Evolutionary conservation across 2,329 filamentous ascomycete genomes (phyloP), one percentile per base, ranked within the genome.

Genomic region (Pseudogymnoascus verrucosus): DNA sequence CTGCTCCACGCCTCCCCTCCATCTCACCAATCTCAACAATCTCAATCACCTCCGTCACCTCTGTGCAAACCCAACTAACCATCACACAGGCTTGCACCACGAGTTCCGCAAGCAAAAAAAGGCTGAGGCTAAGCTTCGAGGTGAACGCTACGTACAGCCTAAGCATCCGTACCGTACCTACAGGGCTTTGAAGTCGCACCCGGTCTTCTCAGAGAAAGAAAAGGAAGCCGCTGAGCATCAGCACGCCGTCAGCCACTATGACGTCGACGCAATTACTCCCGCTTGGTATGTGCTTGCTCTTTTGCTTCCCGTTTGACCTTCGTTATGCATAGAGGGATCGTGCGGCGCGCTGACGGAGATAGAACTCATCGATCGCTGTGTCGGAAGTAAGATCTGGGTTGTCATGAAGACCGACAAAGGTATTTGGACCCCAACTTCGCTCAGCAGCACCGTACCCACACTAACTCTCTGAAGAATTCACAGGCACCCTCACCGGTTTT

Each of bases 351-450:
- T 54, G n/a, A 31, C 47, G 2, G 4, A 31, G 34, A 54, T 73
- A 96, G 95, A 99, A 78, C 86, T 99, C 74, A 98, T 99, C 77
- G 95, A 99, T 81, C 97, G 97, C 78, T 99, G 95, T 75, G 93
- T 99, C 69, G 95, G 95, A 66, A 98, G 93, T 63, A 89, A 89
- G 72, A 98, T 99, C 76, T 97, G 93, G 93, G 93, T 99, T 67
- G 87, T 99, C 72, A 99, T 99, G 95, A 99, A 99, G 79, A 91
- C 93, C 69, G 95, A 98, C 75, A 98, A 97, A 82, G 95, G 95
- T 96, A 78, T 37, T 75, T 66, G 57, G 57, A 62, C n/a, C 47
- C 54, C 26, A 57, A 14, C 6, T 19, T 19, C 40, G 16, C 23
- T 36, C 62, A 28, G 47, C 12, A 10, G 31, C 14, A 7, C 39